Base-by-base conservation (phyloP, 192 early-diverging fungal species). In the Entomortierella chlamydospora region DNA sequence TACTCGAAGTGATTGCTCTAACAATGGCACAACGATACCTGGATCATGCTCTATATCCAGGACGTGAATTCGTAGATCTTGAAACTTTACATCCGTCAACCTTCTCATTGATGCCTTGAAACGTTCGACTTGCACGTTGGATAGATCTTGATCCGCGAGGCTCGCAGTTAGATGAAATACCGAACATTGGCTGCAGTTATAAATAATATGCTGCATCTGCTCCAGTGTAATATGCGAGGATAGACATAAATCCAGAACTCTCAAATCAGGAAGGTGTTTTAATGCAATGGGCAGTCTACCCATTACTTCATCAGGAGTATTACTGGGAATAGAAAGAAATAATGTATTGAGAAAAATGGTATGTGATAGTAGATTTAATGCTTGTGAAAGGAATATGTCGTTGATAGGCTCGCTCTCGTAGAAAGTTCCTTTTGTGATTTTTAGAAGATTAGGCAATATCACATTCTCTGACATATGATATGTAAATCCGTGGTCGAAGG, bases 281-380 rank as follows among this genome's bases (percentile, higher is more conserved):
- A 20, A 20, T 47, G 45, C 45, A 47, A 20, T 47, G 15, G 45
- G 45, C 15, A 47, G 45, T 47, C 45, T 47, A 47, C 12, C 45
- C 20, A 20, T 47, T 47, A 20, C 20, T 47, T 47, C 34, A 10
- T 47, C 20, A 47, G 45, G 15, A 47, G 45, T 17, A 47, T 47
- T 47, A 20, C 45, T 47, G 45, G 45, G 45, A 47, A 47, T 47
- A 20, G 45, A 47, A 47, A 47, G 45, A 47, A 47, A 47, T 47
- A 47, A 20, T 11, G 45, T 47, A 20, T 47, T 47, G 15, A 47
- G 20, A 20, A 20, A 47, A 47, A 47, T 47, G 45, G 45, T 20
- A 47, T 47, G 20, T 47, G 45, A 47, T 47, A 47, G 45, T 47
- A 47, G 12, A 47, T 47, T 47, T 47, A 47, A 47, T 47, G 20